phyloP scores from a whole-genome alignment of 441 rosid species.

The Gossypium gossypioides region DNA sequence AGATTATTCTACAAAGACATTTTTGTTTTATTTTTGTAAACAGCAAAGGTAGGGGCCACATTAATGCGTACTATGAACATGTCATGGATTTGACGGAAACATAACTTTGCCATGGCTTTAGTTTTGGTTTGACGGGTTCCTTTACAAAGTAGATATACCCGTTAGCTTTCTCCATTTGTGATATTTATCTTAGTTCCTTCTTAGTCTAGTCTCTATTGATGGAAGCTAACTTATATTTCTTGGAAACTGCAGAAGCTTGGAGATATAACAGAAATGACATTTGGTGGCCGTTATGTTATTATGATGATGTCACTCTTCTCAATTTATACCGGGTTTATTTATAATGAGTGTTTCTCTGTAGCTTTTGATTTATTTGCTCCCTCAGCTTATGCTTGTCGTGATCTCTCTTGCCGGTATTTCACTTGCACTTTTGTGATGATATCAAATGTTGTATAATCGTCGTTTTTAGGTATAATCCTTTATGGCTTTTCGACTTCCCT shows the following conservation, averaged over 20 bases:
- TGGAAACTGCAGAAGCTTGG: conserved; percentile 59
- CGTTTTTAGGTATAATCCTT: conserved; percentile 6
- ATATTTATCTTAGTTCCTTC: neutral
- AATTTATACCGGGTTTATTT: conserved; percentile 76
- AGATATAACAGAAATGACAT: conserved; percentile 78
- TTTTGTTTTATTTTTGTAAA: neutral
- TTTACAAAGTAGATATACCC: neutral
- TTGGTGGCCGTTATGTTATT: conserved; percentile 93
- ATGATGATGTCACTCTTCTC: conserved; percentile 89
- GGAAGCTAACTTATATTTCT: conserved; percentile 7
- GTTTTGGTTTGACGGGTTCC: conserved; percentile 4
- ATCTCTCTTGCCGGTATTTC: conserved; percentile 68
- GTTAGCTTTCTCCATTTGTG: neutral
- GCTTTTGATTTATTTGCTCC: conserved; percentile 71
- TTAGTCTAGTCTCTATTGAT: neutral
- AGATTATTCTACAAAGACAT: neutral
- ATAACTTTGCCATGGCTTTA: neutral
- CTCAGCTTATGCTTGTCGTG: conserved; percentile 87
- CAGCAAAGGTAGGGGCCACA: neutral
- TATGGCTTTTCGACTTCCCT: conserved; percentile 10
- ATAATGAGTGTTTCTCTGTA: conserved; percentile 91
- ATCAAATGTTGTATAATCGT: neutral
- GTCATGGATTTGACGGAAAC: neutral
- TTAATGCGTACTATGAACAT: neutral
- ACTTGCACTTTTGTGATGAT: neutral